phyloP scores from a whole-genome alignment of 1,284 basidiomycete species.

The Abortiporus biennis region DNA sequence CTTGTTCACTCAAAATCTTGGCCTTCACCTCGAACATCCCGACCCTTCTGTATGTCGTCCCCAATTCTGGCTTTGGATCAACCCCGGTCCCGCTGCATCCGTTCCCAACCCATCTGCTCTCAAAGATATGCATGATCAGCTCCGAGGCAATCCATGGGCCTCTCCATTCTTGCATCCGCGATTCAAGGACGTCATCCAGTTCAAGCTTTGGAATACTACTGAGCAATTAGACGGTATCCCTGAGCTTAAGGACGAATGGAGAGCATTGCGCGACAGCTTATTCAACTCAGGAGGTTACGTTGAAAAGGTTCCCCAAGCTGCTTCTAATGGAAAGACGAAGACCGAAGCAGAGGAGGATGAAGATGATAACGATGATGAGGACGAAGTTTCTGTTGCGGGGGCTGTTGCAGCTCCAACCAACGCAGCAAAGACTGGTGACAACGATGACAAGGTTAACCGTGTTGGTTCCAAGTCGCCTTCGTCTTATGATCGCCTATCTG shows the following conservation, averaged over 20 bases:
- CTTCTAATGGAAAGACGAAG: constrained; percentile 13
- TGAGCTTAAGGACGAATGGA: constrained; percentile 60
- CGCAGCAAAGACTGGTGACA: constrained; percentile 25
- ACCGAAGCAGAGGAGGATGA: constrained; percentile 15
- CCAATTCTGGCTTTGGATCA: constrained; percentile 72
- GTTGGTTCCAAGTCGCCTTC: constrained; percentile 48
- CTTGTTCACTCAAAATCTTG: constrained; percentile 73
- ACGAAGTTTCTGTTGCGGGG: neutral
- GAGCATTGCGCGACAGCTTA: constrained; percentile 34
- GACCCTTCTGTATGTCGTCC: constrained; percentile 49
- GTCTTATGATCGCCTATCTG: constrained; percentile 58
- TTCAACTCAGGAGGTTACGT: constrained; percentile 62
- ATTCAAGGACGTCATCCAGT: constrained; percentile 61
- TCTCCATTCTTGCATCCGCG: constrained; percentile 63
- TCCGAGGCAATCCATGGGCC: constrained; percentile 60
- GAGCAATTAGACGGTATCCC: constrained; percentile 61
- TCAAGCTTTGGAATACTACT: constrained; percentile 70
- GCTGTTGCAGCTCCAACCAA: constrained; percentile 4
- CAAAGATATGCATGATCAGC: constrained; percentile 50
- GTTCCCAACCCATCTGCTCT: constrained; percentile 50
- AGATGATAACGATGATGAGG: neutral
- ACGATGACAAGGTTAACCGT: constrained; percentile 43
- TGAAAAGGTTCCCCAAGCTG: constrained; percentile 34
- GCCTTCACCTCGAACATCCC: constrained; percentile 41
- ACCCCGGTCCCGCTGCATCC: constrained; percentile 53